Conservation (phyloP, 352 stramenopile species). For the Plasmopara muralis region DNA sequence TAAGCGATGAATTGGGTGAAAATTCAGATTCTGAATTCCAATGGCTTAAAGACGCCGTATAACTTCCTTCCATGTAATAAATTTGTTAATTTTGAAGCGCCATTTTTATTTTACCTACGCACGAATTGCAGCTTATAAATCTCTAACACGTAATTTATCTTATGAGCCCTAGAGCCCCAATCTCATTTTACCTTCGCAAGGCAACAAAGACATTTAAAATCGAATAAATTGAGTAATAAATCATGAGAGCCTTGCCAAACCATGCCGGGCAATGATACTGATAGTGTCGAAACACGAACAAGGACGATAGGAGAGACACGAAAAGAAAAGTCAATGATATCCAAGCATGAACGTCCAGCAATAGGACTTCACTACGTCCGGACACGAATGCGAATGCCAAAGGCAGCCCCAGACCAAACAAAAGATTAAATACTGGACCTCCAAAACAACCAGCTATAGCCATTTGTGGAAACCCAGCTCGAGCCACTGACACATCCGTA, state of each 20-base stretch:
- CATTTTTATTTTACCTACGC: no score
- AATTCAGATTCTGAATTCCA: slow-evolving; percentile 46
- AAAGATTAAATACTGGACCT: slow-evolving; percentile 77
- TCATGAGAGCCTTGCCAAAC: slow-evolving; percentile 68
- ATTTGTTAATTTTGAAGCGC: no score
- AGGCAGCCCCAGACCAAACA: slow-evolving; percentile 69
- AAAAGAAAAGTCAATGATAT: slow-evolving; percentile 72
- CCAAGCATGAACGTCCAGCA: slow-evolving; percentile 58
- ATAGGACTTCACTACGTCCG: slow-evolving; percentile 33
- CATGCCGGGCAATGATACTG: slow-evolving; percentile 54
- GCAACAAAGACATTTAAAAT: slow-evolving; percentile 60
- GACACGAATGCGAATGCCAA: slow-evolving; percentile 55
- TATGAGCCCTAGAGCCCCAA: no score
- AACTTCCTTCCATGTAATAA: slow-evolving; percentile 11
- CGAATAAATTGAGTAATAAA: slow-evolving; percentile 66
- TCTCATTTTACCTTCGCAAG: slow-evolving; percentile 14
- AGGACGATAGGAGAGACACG: slow-evolving; percentile 43
- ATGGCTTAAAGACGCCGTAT: slow-evolving; percentile 53
- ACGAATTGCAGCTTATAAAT: no score
- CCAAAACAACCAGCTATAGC: slow-evolving; percentile 80
- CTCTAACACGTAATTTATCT: no score
- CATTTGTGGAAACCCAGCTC: slow-evolving; percentile 77
- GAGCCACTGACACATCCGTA: slow-evolving; percentile 77
- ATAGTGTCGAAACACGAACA: slow-evolving; percentile 45
- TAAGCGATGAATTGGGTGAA: slow-evolving; percentile 31